Conservation (phyloP, 1,284 basidiomycete species). For the Wallemia mellicola region DNA sequence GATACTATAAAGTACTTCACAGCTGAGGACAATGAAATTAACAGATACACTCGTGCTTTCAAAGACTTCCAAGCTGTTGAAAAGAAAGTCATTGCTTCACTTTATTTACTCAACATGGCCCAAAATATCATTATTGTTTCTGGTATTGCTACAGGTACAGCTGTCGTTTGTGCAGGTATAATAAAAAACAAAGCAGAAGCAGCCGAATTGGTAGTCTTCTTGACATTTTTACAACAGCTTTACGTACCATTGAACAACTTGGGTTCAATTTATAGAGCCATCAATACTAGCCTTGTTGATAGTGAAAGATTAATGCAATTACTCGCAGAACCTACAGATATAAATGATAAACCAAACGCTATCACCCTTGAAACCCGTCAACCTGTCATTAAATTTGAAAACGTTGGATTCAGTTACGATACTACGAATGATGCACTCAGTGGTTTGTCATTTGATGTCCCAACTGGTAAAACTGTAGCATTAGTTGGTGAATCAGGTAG, state of each 20-base stretch:
- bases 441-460: slow-evolving; percentile 53
- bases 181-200: slow-evolving; percentile 4
- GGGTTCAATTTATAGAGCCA: slow-evolving; percentile 18
- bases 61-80: slow-evolving; percentile 44
- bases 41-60: slow-evolving; percentile 39
- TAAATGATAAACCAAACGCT: slow-evolving; percentile 47
- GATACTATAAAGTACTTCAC: slow-evolving; percentile 57
- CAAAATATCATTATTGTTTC: slow-evolving; percentile 49
- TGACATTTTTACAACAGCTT: slow-evolving; percentile 42
- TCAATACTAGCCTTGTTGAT: slow-evolving; percentile 28
- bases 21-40: slow-evolving; percentile 46
- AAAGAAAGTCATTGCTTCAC: slow-evolving; percentile 39
- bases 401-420: slow-evolving; percentile 27
- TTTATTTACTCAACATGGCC: slow-evolving; percentile 38
- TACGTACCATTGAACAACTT: slow-evolving; percentile 42
- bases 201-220: slow-evolving; percentile 41
- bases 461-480: slow-evolving; percentile 45
- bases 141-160: slow-evolving; percentile 11
- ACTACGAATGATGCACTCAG: slow-evolving; percentile 36
- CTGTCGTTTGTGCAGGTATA: slow-evolving; percentile 5
- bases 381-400: slow-evolving; percentile 48
- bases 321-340: slow-evolving; percentile 43
- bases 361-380: slow-evolving; percentile 37
- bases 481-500: slow-evolving; percentile 23
- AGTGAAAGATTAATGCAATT: slow-evolving; percentile 41